Percentiles rank a stretch among this genome's conserved stretches.
These are phyloP conservation scores for Musa acuminata DNA, from an alignment of 176 grass and related monocot genomes.

Conservation along the genomic window DNA sequence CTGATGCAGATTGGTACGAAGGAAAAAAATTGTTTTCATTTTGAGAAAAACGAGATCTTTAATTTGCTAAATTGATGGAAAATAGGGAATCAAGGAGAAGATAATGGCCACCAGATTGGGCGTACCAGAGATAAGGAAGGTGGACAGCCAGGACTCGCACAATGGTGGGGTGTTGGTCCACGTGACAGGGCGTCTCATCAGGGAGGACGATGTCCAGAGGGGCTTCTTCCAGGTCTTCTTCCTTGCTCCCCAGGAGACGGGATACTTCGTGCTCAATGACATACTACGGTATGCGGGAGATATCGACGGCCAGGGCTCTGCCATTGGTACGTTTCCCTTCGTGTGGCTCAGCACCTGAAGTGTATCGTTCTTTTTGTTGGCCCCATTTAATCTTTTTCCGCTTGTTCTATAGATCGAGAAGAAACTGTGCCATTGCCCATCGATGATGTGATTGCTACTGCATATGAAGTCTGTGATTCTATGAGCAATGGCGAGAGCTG, in stretches of 20 bases:
- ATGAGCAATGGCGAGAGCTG: too few relatives aligned
- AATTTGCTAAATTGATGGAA: background rate
- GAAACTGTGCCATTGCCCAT: too few relatives aligned
- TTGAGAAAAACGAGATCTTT: background rate
- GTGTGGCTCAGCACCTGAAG: too few relatives aligned
- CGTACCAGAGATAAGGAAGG: constrained; percentile 65
- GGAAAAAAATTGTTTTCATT: background rate
- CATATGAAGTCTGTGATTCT: too few relatives aligned
- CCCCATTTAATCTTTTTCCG: too few relatives aligned
- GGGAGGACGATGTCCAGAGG: constrained; percentile 32
- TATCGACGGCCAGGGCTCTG: constrained; percentile 26
- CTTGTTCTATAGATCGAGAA: too few relatives aligned
- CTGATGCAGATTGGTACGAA: too few relatives aligned
- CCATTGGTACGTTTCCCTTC: constrained; percentile 33
- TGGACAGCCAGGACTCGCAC: constrained; percentile 74
- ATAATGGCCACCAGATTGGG: constrained; percentile 67
- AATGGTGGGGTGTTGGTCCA: constrained; percentile 64
- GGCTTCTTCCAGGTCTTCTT: constrained; percentile 89
- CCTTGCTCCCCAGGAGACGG: constrained; percentile 87
- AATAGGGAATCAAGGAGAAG: constrained; percentile 78
- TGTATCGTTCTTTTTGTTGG: too few relatives aligned
- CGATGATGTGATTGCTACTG: too few relatives aligned
- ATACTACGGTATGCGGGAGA: constrained; percentile 41
- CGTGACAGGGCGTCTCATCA: constrained; percentile 66
- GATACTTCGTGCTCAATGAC: constrained; percentile 81